Evolutionary conservation across 2,329 filamentous ascomycete species (phyloP).

Genomic region (Lecanicillium sp.): DNA sequence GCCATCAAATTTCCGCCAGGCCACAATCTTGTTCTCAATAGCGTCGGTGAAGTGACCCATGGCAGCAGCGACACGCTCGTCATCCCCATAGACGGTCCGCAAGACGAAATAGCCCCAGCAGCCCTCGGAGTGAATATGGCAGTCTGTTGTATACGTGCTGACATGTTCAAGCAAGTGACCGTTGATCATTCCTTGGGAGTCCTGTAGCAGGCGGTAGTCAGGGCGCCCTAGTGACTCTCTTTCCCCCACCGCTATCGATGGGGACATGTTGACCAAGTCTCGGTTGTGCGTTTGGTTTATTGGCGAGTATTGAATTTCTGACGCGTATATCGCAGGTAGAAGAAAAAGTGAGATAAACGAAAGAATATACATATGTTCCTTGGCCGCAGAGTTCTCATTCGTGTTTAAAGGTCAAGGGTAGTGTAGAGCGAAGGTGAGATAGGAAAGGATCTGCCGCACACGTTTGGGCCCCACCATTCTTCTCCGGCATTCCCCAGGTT

Average conservation of each 20-base stretch:
- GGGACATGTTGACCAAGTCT: background rate
- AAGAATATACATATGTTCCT: no score
- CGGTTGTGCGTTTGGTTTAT: background rate
- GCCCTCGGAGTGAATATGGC: background rate
- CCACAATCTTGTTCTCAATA: background rate
- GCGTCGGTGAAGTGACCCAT: background rate
- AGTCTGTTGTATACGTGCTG: background rate
- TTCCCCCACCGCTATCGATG: background rate
- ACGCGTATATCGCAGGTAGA: no score
- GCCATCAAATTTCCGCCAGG: background rate
- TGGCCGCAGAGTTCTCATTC: no score
- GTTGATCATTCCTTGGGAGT: background rate
- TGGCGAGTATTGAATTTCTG: no score
- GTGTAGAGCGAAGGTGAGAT: no score
- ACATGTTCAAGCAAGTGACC: background rate
- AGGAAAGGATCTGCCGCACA: no score
- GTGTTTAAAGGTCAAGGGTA: no score
- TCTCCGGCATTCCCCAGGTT: no score
- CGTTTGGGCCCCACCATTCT: no score
- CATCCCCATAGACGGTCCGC: background rate
- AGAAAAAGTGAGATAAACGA: no score
- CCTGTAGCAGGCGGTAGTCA: background rate
- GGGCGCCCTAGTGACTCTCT: background rate
- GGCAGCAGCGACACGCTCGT: background rate
- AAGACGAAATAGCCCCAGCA: background rate